Conservation (phyloP, 805 yeast species). For the Metschnikowia kunwiensis region DNA sequence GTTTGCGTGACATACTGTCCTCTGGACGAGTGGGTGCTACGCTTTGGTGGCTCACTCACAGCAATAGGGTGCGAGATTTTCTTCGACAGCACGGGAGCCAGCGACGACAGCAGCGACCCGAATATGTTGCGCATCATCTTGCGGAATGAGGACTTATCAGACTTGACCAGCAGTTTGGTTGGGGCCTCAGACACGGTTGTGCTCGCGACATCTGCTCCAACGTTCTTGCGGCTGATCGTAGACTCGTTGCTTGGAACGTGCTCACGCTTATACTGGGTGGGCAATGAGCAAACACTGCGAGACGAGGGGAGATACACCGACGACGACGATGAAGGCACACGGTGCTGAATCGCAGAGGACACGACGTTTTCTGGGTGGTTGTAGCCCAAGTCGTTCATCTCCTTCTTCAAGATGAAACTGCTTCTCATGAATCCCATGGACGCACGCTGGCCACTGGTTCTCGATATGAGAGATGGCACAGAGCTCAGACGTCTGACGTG, state of each 20-base stretch:
- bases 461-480: constrained; percentile 15
- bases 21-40: not conserved
- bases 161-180: constrained; percentile 38
- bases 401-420: constrained; percentile 41
- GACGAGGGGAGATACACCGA: no score
- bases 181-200: no score
- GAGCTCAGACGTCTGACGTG: constrained; percentile 14
- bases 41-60: not conserved
- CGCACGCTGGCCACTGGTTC: constrained; percentile 23
- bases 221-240: no score
- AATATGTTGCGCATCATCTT: constrained; percentile 11
- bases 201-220: no score
- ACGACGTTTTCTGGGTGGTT: not conserved
- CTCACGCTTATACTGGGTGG: no score
- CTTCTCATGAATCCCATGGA: constrained; percentile 45
- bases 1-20: not conserved
- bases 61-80: constrained; percentile 12
- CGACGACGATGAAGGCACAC: no score
- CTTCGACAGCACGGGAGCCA: constrained; percentile 1
- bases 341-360: not conserved
- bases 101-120: constrained; percentile 8
- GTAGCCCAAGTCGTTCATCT: constrained; percentile 24
- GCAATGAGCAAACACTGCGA: no score
- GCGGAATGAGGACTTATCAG: constrained; percentile 12
- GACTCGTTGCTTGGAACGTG: no score